Percentiles rank a stretch among this genome's conserved stretches.
phyloP scores from a whole-genome alignment of 106 monocot genomes.

The Triglochin maritima region DNA sequence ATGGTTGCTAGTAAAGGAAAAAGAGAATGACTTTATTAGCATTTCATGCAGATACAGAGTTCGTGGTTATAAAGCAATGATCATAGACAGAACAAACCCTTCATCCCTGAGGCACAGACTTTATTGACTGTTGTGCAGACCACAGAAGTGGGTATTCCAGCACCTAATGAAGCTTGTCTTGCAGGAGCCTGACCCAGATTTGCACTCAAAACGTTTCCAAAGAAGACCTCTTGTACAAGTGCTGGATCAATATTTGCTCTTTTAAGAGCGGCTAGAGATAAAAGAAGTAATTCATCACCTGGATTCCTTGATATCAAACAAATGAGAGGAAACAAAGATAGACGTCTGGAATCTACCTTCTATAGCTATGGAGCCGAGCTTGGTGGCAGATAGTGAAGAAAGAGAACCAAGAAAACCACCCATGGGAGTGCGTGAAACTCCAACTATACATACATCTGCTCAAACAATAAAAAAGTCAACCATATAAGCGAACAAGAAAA shows the following conservation, averaged over 20 bases:
- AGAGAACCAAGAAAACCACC: slow-evolving; percentile 93
- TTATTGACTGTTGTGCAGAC: slow-evolving; percentile 88
- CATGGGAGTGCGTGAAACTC: slow-evolving; percentile 52
- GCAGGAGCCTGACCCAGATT: slow-evolving; percentile 99
- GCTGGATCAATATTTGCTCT: slow-evolving; percentile 84
- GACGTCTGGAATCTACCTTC: slow-evolving; percentile 30
- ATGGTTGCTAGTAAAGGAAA: slow-evolving; percentile 59
- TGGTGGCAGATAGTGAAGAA: slow-evolving; percentile 87
- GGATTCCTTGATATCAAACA: not conserved
- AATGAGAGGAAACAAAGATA: not conserved
- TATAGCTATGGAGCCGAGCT: slow-evolving; percentile 91
- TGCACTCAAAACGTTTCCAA: slow-evolving; percentile 98
- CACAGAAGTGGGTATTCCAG: slow-evolving; percentile 85
- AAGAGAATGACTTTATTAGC: slow-evolving; percentile 1
- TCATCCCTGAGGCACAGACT: slow-evolving; percentile 99
- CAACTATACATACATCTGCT: slow-evolving; percentile 7
- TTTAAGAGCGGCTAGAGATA: slow-evolving; percentile 54
- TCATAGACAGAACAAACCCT: slow-evolving; percentile 34
- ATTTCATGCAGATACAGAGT: not conserved
- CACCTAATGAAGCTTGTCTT: slow-evolving; percentile 94
- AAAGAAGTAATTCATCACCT: not conserved
- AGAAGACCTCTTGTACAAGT: slow-evolving; percentile 91
- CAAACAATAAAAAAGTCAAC: not conserved
- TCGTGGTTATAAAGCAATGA: no score
- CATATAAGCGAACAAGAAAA: not conserved